A percentile compares a stretch with the other conserved stretches of the same genome.
phyloP scores from a whole-genome alignment of 2,329 filamentous ascomycete species.

The Hypoxylon sp. region DNA sequence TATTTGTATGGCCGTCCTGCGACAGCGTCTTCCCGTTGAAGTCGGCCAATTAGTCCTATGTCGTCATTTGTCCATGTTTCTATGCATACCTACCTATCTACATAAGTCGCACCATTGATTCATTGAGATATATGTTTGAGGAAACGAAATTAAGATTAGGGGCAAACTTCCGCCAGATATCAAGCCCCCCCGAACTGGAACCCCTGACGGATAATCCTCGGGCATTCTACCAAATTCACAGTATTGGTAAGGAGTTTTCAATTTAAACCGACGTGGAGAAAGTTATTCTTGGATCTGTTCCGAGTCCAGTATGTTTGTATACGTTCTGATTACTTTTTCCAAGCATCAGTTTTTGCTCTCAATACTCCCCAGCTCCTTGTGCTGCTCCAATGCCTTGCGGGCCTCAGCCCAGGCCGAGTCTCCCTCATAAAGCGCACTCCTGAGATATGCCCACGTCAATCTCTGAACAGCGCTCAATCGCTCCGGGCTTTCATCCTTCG shows the following conservation, averaged over 20 bases:
- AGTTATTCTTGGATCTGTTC: no score
- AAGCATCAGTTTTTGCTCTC: constrained; percentile 48
- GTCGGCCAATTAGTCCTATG: no score
- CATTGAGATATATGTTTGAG: constrained; percentile 5
- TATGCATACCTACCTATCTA: no score
- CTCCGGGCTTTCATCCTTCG: constrained; percentile 53
- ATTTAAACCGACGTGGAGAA: no score
- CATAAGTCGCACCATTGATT: no score
- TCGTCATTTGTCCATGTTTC: no score
- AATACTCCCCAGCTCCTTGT: constrained; percentile 47
- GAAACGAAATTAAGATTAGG: constrained; percentile 13
- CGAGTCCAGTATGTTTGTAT: no score
- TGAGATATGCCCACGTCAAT: constrained; percentile 56
- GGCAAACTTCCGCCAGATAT: constrained; percentile 21
- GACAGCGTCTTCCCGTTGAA: no score
- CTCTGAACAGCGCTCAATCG: constrained; percentile 53
- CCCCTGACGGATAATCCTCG: constrained; percentile 12
- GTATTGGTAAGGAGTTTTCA: no score
- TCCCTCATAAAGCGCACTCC: constrained; percentile 53
- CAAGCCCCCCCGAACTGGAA: constrained; percentile 5
- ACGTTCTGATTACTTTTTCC: no score
- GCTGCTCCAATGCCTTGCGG: constrained; percentile 45
- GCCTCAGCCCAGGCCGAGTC: constrained; percentile 52
- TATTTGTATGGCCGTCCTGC: no score
- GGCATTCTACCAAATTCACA: constrained; percentile 9